These are phyloP conservation scores for Taiozyma onychis DNA, from an alignment of 1,139 yeast species.

Conservation along the genomic window DNA sequence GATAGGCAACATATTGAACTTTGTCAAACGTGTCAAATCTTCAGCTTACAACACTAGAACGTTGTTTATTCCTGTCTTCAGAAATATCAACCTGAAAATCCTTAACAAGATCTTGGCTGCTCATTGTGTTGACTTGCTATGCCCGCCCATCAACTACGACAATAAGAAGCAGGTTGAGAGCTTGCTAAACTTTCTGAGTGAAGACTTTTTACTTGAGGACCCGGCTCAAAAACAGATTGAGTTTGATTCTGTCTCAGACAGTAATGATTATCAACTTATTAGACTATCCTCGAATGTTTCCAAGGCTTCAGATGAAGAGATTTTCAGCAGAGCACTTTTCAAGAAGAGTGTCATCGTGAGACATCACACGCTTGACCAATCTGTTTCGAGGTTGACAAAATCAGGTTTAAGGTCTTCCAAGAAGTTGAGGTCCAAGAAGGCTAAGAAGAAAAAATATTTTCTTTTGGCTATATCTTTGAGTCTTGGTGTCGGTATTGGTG, in stretches of 20 bases:
- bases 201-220: slow-evolving; percentile 10
- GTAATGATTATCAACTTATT: neutral
- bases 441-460: slow-evolving; percentile 4
- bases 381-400: neutral
- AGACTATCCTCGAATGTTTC: neutral
- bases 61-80: slow-evolving; percentile 20
- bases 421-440: slow-evolving; percentile 9
- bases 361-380: neutral
- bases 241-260: neutral
- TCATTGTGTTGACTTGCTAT: slow-evolving; percentile 15
- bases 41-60: slow-evolving; percentile 5
- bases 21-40: slow-evolving; percentile 13
- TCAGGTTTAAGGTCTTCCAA: slow-evolving; percentile 9
- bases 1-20: slow-evolving; percentile 23
- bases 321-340: neutral
- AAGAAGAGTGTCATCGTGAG: slow-evolving; percentile 1
- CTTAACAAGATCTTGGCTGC: slow-evolving; percentile 15
- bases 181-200: slow-evolving; percentile 15
- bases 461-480: slow-evolving; percentile 11
- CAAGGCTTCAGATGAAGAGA: neutral
- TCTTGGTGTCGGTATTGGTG: slow-evolving; percentile 21
- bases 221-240: neutral
- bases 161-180: slow-evolving; percentile 14
- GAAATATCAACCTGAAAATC: slow-evolving; percentile 16
- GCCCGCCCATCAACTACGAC: slow-evolving; percentile 21